Evolutionary conservation across 2,329 filamentous ascomycete genomes (phyloP).

Genomic region (Fusarium stilboides): DNA sequence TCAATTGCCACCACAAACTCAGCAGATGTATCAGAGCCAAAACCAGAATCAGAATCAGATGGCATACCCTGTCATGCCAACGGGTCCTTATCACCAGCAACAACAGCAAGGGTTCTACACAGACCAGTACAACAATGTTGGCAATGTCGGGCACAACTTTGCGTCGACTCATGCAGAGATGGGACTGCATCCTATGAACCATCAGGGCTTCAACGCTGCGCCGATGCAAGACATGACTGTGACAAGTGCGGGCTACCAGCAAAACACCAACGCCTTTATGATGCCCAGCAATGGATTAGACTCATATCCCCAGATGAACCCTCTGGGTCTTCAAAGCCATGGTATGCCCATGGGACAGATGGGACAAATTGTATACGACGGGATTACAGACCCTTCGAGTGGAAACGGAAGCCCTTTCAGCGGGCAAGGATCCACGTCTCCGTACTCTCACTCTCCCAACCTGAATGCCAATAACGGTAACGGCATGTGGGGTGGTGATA

Average conservation of each 20-base stretch:
- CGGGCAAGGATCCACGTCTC: conserved; percentile 55
- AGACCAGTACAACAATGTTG: conserved; percentile 49
- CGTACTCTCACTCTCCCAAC: conserved; percentile 56
- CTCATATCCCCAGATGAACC: conserved; percentile 53
- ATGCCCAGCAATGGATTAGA: conserved; percentile 51
- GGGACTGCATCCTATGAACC: conserved; percentile 48
- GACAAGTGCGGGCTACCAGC: conserved; percentile 46
- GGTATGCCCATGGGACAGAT: conserved; percentile 50
- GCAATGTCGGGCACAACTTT: conserved; percentile 48
- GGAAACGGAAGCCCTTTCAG: conserved; percentile 56
- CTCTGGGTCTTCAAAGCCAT: conserved; percentile 53
- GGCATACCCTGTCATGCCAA: conserved; percentile 49
- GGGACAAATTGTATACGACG: conserved; percentile 52
- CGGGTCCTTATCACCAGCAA: conserved; percentile 43
- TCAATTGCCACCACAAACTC: conserved; percentile 36
- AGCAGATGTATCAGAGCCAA: conserved; percentile 42
- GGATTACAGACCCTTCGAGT: conserved; percentile 53
- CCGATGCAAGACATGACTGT: conserved; percentile 49
- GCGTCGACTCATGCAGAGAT: conserved; percentile 47
- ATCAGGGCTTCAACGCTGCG: conserved; percentile 42
- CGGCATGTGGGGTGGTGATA: conserved; percentile 37
- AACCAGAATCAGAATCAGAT: conserved; percentile 40
- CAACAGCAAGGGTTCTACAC: conserved; percentile 45
- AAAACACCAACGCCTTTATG: conserved; percentile 46
- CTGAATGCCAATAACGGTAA: conserved; percentile 45